Percentiles rank a stretch among this genome's conserved stretches.
phyloP scores from a whole-genome alignment of 1,284 basidiomycete species.

The Phellinidium pouzarii region DNA sequence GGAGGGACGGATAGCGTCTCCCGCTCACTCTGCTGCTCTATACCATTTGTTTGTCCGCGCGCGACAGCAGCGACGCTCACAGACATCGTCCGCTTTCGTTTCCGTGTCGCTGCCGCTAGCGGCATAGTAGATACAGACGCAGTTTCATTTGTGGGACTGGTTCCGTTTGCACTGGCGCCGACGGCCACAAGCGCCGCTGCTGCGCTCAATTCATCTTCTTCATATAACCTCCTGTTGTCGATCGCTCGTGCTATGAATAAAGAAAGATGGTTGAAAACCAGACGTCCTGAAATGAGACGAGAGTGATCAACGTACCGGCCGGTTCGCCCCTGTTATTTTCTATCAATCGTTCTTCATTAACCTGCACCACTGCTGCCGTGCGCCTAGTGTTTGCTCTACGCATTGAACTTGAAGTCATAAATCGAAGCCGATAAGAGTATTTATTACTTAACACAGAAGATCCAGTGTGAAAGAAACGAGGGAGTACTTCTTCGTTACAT shows the following conservation, averaged over 20 bases:
- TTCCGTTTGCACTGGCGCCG: conserved; percentile 3
- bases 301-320: not conserved
- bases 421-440: no score
- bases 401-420: not conserved
- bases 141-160: conserved; percentile 1
- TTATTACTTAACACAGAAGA: no score
- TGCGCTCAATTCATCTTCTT: conserved; percentile 4
- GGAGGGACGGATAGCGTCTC: not conserved
- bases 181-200: conserved; percentile 2
- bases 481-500: no score
- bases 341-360: not conserved
- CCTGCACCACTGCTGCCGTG: not conserved
- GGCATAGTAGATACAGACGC: not conserved
- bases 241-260: not conserved
- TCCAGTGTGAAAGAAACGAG: no score
- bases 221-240: conserved; percentile 1
- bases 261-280: not conserved
- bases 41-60: not conserved
- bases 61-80: not conserved
- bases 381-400: not conserved
- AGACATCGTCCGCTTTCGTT: conserved; percentile 3
- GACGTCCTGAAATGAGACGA: not conserved
- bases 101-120: not conserved
- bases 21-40: not conserved
- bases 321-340: not conserved